Evolutionary conservation across 176 grass and related monocot species (phyloP).

Genomic region (Chloris gayana): DNA sequence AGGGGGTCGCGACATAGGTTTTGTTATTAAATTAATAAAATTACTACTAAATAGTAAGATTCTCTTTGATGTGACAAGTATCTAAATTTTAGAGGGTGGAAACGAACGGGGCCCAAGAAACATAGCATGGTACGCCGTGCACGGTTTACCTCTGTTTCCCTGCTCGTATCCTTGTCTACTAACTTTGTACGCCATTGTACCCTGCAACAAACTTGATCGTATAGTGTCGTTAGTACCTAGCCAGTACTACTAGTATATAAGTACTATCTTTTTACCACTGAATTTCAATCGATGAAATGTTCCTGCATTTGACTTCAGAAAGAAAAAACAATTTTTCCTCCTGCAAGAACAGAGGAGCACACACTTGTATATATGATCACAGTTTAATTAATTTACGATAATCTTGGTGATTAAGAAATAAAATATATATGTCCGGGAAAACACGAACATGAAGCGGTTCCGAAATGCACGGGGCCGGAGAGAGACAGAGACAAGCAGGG

Average conservation of each 20-base stretch:
- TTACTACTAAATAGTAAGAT: no score
- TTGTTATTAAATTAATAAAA: no score
- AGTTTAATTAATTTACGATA: not conserved
- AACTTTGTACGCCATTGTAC: not conserved
- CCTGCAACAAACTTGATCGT: not conserved
- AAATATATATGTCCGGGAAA: constrained; percentile 22
- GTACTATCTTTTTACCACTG: not conserved
- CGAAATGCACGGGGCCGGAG: not conserved
- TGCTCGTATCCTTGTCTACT: not conserved
- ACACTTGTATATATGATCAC: not conserved
- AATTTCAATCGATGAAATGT: not conserved
- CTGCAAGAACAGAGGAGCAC: no score
- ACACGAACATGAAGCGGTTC: not conserved
- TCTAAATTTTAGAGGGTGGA: no score
- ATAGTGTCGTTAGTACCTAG: not conserved
- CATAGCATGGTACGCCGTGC: not conserved
- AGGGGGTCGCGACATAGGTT: no score
- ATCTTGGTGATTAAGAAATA: not conserved
- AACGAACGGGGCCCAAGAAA: no score
- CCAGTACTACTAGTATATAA: no score
- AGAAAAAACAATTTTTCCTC: no score
- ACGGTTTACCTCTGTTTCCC: not conserved
- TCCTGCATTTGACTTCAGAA: not conserved
- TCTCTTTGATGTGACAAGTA: no score
- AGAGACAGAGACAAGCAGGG: not conserved